Base-by-base conservation (phyloP, 345 rosid genomes). In the Brassica rapa region DNA sequence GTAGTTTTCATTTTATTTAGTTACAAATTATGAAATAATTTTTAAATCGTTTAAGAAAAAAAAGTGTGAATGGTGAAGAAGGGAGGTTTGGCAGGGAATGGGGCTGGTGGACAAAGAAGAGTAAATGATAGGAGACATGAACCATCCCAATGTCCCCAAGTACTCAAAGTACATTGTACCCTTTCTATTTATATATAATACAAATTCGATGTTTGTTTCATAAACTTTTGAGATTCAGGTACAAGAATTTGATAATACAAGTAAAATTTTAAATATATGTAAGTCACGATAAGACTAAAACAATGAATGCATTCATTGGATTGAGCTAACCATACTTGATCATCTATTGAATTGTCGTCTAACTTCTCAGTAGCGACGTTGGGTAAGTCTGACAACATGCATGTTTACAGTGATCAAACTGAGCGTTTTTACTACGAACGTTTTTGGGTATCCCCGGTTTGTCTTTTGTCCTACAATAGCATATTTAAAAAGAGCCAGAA, bases 131-230 rank as follows among this genome's bases (percentile, higher is more conserved):
- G 30, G 71, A 80, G 75, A 80, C 82, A 80, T 69, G 56, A 80
- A 65, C 76, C 83, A 70, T 75, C 72, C 64, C 57, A 41, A 15
- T 80, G 83, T 75, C 57, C 68, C 80, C 83, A 55, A 75, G 80
- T 80, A 80, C 83, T 70, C 83, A 43, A 80, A 80, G 83, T 80
- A 80, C 83, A 80, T 30, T 80, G 83, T 80, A 74, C 76, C 76
- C 55, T 75, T 62, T 66, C 65, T 49, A 49, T 57, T 4, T 43
- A 66, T 41, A 23, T n/a, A 78, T 59, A 32, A 77, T 60, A 72
- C 3, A 78, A 57, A 46, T 46, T 67, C 57, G 64, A 73, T 67
- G 23, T 35, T 62, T 49, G 59, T 67, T 66, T 73, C 77, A 23
- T 68, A 59, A 72, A 66, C 21, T 59, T 37, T 27, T 25, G n/a